Evolutionary conservation across 371 early-diverging fungal species (phyloP).

Genomic region (Dinochytrium kinnereticum): DNA sequence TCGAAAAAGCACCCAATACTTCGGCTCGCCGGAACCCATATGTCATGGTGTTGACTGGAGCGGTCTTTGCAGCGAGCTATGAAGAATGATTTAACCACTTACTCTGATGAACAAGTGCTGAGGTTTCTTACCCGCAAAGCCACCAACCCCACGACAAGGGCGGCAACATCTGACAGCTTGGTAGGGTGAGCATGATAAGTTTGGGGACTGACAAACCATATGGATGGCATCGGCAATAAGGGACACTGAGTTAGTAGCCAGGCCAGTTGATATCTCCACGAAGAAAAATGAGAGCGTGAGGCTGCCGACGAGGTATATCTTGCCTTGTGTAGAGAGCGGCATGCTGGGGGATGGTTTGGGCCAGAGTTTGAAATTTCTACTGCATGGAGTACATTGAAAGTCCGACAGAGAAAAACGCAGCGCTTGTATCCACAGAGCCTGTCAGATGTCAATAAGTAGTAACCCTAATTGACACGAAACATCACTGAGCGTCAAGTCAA

Average conservation of each 20-base stretch:
- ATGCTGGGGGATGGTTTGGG: too few species aligned
- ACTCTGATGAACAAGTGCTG: too few species aligned
- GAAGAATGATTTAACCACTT: too few species aligned
- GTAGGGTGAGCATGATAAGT: too few species aligned
- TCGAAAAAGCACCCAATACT: conserved; percentile 27
- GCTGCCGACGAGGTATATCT: conserved; percentile 12
- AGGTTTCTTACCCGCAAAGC: conserved; percentile 1
- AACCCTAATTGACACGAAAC: too few species aligned
- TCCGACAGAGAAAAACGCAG: too few species aligned
- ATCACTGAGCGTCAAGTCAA: too few species aligned
- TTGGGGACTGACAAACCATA: too few species aligned
- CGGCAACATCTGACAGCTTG: conserved; percentile 33
- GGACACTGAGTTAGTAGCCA: conserved; percentile 20
- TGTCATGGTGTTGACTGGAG: conserved; percentile 37
- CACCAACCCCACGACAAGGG: conserved; percentile 19
- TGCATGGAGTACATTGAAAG: too few species aligned
- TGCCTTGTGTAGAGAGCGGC: neutral
- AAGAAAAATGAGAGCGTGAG: conserved; percentile 27
- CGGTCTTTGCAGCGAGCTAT: conserved; percentile 1
- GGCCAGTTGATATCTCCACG: conserved; percentile 21
- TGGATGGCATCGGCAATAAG: conserved; percentile 29
- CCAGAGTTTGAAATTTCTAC: too few species aligned
- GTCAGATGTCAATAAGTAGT: too few species aligned
- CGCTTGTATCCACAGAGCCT: too few species aligned
- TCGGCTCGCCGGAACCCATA: conserved; percentile 27